A percentile compares a stretch with the other conserved stretches of the same genome.
phyloP scores from a whole-genome alignment of 2,329 filamentous ascomycete species.

The Cercospora zeae-maydis region DNA sequence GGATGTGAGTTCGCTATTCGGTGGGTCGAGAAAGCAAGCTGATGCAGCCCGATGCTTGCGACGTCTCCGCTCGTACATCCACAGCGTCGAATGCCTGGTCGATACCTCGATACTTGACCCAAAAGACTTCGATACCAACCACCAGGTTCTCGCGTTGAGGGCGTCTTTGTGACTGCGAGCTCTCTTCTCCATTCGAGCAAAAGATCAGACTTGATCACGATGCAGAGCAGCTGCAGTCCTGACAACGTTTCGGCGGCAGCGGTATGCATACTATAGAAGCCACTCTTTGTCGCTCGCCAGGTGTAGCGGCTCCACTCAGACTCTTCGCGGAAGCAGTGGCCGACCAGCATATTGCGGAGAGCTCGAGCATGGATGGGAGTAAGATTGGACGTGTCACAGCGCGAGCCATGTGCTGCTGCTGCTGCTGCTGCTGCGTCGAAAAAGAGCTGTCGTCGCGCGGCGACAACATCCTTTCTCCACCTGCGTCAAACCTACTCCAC shows the following conservation, averaged over 20 bases:
- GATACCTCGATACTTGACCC: background rate
- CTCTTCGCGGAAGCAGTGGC: background rate
- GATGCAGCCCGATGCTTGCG: slow-evolving; percentile 7
- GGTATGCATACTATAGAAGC: background rate
- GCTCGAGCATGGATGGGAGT: background rate
- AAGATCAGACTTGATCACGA: background rate
- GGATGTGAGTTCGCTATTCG: background rate
- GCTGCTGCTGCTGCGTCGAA: no score
- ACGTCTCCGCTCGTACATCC: background rate
- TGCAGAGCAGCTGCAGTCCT: slow-evolving; percentile 1
- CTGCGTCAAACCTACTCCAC: slow-evolving; percentile 15
- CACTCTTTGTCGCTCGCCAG: no score
- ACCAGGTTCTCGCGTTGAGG: background rate
- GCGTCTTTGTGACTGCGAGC: background rate
- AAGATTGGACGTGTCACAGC: slow-evolving; percentile 8
- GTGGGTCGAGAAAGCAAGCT: background rate
- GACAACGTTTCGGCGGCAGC: background rate
- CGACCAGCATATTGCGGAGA: slow-evolving; percentile 4
- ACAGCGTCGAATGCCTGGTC: background rate
- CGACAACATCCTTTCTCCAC: slow-evolving; percentile 12
- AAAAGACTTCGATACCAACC: slow-evolving; percentile 5
- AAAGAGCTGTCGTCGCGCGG: background rate
- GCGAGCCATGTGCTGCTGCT: slow-evolving; percentile 12
- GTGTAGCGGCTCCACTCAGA: background rate
- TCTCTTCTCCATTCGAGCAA: background rate